phyloP scores from a whole-genome alignment of 1,284 basidiomycete species.

The Schizophyllum amplum region DNA sequence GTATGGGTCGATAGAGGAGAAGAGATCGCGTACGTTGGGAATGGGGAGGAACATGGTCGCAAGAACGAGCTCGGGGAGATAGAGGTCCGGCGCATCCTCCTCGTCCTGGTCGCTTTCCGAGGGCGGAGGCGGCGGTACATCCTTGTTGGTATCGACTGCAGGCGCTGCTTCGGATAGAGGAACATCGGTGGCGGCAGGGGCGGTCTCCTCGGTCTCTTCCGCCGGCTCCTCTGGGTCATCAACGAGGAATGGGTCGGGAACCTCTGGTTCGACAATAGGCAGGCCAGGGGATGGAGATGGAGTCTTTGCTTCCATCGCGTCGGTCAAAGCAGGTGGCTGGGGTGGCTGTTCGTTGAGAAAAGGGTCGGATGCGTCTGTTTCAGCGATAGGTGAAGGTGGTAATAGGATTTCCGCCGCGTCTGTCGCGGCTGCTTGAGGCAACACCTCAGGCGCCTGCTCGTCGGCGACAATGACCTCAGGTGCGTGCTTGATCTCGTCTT shows the following conservation, averaged over 20 bases:
- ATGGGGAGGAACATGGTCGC: conserved; percentile 77
- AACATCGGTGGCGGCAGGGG: conserved; percentile 29
- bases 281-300: not conserved
- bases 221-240: conserved; percentile 32
- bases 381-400: not conserved
- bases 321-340: too few relatives aligned
- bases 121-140: conserved; percentile 37
- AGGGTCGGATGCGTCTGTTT: too few relatives aligned
- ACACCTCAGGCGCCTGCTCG: not conserved
- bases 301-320: not conserved
- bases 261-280: conserved; percentile 30
- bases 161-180: conserved; percentile 22
- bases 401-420: not conserved
- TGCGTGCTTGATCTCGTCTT: not conserved
- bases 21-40: conserved; percentile 67
- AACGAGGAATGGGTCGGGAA: conserved; percentile 50
- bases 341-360: too few relatives aligned
- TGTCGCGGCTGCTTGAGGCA: not conserved
- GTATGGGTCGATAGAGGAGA: conserved; percentile 41
- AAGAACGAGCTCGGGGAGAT: conserved; percentile 50
- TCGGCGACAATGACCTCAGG: not conserved
- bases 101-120: conserved; percentile 35
- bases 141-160: conserved; percentile 23
- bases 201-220: conserved; percentile 2
- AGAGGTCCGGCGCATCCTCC: conserved; percentile 44